A percentile compares a stretch with the other conserved stretches of the same genome.
These are phyloP conservation scores for Fusarium armeniacum DNA, from an alignment of 2,329 filamentous ascomycete species.

Conservation along the genomic window DNA sequence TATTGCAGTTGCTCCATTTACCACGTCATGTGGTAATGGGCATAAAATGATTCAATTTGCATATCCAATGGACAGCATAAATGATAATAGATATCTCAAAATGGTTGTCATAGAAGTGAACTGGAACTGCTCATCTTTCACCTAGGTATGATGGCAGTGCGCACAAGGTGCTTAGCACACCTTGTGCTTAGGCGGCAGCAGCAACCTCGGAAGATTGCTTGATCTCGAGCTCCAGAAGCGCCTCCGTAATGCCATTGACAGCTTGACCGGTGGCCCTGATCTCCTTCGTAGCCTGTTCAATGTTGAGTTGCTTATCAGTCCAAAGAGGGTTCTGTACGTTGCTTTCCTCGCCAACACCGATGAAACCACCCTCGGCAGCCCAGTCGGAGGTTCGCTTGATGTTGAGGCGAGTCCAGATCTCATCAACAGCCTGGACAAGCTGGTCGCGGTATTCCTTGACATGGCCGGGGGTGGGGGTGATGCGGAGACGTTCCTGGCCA, in stretches of 20 bases:
- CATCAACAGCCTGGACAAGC: conserved; percentile 85
- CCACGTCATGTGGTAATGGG: conserved; percentile 18
- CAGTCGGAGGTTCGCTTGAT: conserved; percentile 96
- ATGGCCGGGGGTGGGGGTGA: conserved; percentile 96
- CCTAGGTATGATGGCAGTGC: conserved; percentile 10
- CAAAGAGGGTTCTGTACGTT: conserved; percentile 81
- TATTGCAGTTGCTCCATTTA: conserved; percentile 18
- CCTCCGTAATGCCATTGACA: conserved; percentile 66
- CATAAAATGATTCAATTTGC: conserved; percentile 44
- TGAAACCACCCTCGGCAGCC: conserved; percentile 91
- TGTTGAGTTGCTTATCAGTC: conserved; percentile 89
- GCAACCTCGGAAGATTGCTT: conserved; percentile 52
- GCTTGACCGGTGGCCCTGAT: conserved; percentile 64
- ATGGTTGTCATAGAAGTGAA: conserved; percentile 43
- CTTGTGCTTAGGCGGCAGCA: conserved; percentile 46
- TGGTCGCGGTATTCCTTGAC: conserved; percentile 86
- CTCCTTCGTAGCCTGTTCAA: conserved; percentile 75
- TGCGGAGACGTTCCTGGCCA: conserved; percentile 95
- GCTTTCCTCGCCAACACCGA: conserved; percentile 86
- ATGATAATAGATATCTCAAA: conserved; percentile 42
- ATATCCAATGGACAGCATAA: conserved; percentile 29
- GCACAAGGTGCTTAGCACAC: background rate
- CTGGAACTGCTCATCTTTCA: conserved; percentile 26
- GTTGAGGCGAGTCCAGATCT: conserved; percentile 87
- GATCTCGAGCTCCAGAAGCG: conserved; percentile 69